phyloP scores from a whole-genome alignment of 2,329 filamentous ascomycete genomes.

The Fusarium cyanostomum region DNA sequence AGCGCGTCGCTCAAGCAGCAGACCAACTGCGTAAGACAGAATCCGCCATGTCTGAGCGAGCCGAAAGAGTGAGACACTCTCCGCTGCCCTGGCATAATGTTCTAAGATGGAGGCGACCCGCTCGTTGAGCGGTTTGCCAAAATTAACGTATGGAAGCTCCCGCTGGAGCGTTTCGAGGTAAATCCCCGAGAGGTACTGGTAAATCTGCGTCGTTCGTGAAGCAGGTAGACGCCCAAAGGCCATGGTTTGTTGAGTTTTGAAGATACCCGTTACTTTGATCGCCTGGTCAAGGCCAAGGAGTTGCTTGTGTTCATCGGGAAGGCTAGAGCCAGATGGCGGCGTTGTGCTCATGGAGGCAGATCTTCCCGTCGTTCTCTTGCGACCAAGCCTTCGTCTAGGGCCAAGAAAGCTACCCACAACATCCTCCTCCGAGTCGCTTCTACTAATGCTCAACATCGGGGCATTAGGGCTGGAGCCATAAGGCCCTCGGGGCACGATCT shows the following conservation, averaged over 20 bases:
- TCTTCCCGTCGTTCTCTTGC: constrained; percentile 57
- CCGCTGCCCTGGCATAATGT: constrained; percentile 66
- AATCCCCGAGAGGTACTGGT: constrained; percentile 64
- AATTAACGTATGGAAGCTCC: constrained; percentile 56
- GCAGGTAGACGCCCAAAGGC: constrained; percentile 67
- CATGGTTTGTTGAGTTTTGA: constrained; percentile 70
- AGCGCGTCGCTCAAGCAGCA: constrained; percentile 64
- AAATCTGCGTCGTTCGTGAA: constrained; percentile 59
- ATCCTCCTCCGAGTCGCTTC: constrained; percentile 73
- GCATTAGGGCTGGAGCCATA: constrained; percentile 61
- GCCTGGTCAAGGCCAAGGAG: constrained; percentile 66
- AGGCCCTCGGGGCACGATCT: constrained; percentile 51
- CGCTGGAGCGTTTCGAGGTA: constrained; percentile 65
- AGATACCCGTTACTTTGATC: constrained; percentile 65
- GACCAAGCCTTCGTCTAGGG: constrained; percentile 51
- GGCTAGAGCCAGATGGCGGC: constrained; percentile 55
- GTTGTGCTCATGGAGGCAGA: constrained; percentile 62
- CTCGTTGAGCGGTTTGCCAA: constrained; percentile 53
- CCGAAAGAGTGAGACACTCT: constrained; percentile 64
- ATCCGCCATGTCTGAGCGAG: constrained; percentile 73
- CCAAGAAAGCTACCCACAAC: constrained; percentile 68
- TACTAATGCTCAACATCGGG: constrained; percentile 64
- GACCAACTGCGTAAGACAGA: constrained; percentile 63
- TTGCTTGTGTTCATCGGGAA: constrained; percentile 49
- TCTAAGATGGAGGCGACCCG: constrained; percentile 63